Percentiles rank a stretch among this genome's conserved stretches.
phyloP scores from a whole-genome alignment of 2,329 filamentous ascomycete species.

The Colletotrichum costaricense region DNA sequence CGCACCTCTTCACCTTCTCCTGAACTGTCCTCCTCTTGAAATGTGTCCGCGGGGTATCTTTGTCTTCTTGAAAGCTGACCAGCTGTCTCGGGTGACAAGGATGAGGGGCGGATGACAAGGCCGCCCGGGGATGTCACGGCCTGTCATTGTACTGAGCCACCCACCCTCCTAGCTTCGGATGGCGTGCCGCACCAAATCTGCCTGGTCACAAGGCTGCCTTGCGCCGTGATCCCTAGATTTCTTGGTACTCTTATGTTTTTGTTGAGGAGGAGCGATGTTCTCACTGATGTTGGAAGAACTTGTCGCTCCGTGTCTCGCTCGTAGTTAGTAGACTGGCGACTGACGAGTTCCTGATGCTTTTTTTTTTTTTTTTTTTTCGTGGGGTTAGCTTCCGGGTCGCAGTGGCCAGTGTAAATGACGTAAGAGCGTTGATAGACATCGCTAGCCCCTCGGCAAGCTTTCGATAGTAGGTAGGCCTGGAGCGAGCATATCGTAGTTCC shows the following conservation, averaged over 20 bases:
- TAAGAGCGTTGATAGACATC: background rate
- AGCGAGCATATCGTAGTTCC: background rate
- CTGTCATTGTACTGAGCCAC: slow-evolving; percentile 30
- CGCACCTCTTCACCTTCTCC: background rate
- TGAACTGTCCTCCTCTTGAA: background rate
- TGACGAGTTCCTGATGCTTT: slow-evolving; percentile 2
- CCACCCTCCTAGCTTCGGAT: slow-evolving; percentile 30
- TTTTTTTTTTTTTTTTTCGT: background rate
- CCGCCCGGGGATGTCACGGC: slow-evolving; percentile 9
- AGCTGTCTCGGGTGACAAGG: slow-evolving; percentile 23
- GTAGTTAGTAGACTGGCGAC: background rate
- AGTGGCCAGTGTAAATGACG: slow-evolving; percentile 23
- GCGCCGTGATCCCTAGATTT: background rate
- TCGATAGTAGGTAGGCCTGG: background rate
- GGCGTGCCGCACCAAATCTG: slow-evolving; percentile 34
- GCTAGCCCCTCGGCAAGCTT: background rate
- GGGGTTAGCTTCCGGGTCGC: background rate
- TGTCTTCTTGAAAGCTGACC: slow-evolving; percentile 12
- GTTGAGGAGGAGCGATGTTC: slow-evolving; percentile 9
- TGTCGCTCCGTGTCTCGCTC: slow-evolving; percentile 3
- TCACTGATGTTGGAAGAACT: background rate
- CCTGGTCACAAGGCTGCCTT: slow-evolving; percentile 35
- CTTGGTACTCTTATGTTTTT: background rate
- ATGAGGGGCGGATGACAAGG: slow-evolving; percentile 30
- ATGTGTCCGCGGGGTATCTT: slow-evolving; percentile 2